Evolutionary conservation across 2,329 filamentous ascomycete species (phyloP).

Genomic region (Rutstroemia sp.): DNA sequence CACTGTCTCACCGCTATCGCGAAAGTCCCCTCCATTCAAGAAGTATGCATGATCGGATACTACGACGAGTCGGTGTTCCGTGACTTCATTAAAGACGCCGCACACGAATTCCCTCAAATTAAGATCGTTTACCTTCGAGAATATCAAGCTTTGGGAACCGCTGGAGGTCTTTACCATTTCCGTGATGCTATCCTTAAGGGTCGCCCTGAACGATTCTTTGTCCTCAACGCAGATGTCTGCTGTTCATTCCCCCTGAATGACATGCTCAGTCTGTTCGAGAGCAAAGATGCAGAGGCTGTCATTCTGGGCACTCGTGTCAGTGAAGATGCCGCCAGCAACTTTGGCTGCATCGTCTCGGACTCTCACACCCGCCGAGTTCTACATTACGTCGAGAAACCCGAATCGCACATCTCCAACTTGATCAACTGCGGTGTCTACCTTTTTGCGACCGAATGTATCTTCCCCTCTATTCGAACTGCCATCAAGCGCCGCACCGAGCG

Average conservation of each 20-base stretch:
- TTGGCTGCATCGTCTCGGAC: conserved; percentile 96
- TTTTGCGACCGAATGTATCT: conserved; percentile 91
- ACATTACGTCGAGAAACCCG: conserved; percentile 98
- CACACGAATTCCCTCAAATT: conserved; percentile 77
- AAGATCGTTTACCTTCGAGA: conserved; percentile 93
- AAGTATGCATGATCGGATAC: conserved; percentile 97
- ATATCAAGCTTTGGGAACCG: conserved; percentile 93
- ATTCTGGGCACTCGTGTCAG: conserved; percentile 89
- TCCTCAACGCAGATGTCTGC: conserved; percentile 97
- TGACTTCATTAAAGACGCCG: conserved; percentile 92
- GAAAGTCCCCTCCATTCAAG: conserved; percentile 85
- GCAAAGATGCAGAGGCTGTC: conserved; percentile 93
- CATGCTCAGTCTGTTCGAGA: conserved; percentile 90
- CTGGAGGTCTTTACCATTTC: conserved; percentile 97
- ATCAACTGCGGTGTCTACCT: conserved; percentile 99
- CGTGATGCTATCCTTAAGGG: conserved; percentile 97
- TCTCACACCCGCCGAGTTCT: conserved; percentile 89
- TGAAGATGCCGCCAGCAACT: conserved; percentile 89
- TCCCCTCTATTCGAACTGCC: conserved; percentile 86
- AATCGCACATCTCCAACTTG: conserved; percentile 93
- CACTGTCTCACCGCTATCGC: conserved; percentile 90
- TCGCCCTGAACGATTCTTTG: conserved; percentile 88
- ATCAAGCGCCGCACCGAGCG: conserved; percentile 94
- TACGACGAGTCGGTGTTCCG: conserved; percentile 96
- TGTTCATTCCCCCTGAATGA: conserved; percentile 94